These are phyloP conservation scores for Zasmidium citrigriseum DNA, from an alignment of 2,329 filamentous ascomycete species.

Conservation along the genomic window DNA sequence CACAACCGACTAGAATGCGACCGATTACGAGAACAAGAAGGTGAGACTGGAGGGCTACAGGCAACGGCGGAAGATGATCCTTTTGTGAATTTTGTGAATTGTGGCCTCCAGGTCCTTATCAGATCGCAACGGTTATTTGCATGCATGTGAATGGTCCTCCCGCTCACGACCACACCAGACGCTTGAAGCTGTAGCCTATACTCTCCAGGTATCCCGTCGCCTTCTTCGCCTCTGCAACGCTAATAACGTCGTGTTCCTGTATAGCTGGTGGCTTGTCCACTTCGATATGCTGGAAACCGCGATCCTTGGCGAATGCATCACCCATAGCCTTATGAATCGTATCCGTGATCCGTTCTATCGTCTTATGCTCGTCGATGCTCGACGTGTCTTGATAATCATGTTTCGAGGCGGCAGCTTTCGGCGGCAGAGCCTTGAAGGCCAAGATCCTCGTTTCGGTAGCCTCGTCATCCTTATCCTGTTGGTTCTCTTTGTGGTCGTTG, in stretches of 20 bases:
- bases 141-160: too few species aligned
- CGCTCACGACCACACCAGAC: conserved; percentile 75
- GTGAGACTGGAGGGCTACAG: too few species aligned
- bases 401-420: conserved; percentile 43
- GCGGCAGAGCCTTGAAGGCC: conserved; percentile 59
- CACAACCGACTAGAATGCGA: too few species aligned
- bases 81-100: too few species aligned
- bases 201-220: conserved; percentile 86
- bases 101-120: too few species aligned
- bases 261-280: conserved; percentile 36
- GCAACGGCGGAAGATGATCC: too few species aligned
- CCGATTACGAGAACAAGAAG: too few species aligned
- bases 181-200: conserved; percentile 87
- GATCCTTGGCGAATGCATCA: conserved; percentile 45
- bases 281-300: conserved; percentile 27
- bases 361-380: conserved; percentile 51
- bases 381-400: conserved; percentile 31
- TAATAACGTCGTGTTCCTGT: conserved; percentile 73
- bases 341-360: conserved; percentile 66
- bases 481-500: conserved; percentile 27
- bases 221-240: conserved; percentile 78
- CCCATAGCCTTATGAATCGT: conserved; percentile 70
- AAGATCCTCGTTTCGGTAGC: conserved; percentile 40
- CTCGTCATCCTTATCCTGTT: conserved; percentile 21
- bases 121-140: too few species aligned